phyloP scores from a whole-genome alignment of 768 basidiomycete genomes.

The Mycena indigotica region DNA sequence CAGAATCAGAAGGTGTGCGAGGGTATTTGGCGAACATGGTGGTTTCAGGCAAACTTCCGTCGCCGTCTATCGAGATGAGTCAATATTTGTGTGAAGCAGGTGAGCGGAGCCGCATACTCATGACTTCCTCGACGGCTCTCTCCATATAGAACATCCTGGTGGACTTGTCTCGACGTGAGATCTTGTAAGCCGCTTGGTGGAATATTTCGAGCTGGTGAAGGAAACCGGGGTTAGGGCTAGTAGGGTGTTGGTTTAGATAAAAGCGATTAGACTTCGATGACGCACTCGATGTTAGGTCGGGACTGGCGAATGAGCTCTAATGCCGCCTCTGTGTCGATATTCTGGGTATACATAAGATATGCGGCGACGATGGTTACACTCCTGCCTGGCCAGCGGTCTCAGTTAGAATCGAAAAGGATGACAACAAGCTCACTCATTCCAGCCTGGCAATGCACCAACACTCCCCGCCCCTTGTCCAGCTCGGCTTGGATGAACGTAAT shows the following conservation, averaged over 20 bases:
- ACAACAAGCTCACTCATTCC: slow-evolving; percentile 63
- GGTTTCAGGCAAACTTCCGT: slow-evolving; percentile 62
- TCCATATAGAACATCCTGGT: slow-evolving; percentile 86
- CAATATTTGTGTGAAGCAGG: neutral
- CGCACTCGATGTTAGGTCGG: slow-evolving; percentile 74
- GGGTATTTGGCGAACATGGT: slow-evolving; percentile 81
- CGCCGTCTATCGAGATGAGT: slow-evolving; percentile 56
- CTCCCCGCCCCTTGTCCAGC: slow-evolving; percentile 70
- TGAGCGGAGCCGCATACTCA: slow-evolving; percentile 57
- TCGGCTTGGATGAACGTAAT: slow-evolving; percentile 85
- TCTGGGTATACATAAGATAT: slow-evolving; percentile 79
- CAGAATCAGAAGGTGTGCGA: slow-evolving; percentile 61
- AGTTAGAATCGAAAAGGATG: slow-evolving; percentile 5
- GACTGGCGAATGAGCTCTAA: slow-evolving; percentile 66
- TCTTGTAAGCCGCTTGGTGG: slow-evolving; percentile 68
- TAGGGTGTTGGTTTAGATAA: neutral
- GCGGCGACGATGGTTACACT: slow-evolving; percentile 86
- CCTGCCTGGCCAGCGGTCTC: slow-evolving; percentile 53
- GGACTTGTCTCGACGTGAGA: slow-evolving; percentile 65
- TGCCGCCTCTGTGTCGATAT: slow-evolving; percentile 60
- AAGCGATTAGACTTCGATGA: slow-evolving; percentile 7
- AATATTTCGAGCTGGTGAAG: slow-evolving; percentile 80
- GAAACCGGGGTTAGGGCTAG: slow-evolving; percentile 87
- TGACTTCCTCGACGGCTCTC: slow-evolving; percentile 68
- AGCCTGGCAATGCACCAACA: slow-evolving; percentile 89